These are phyloP conservation scores for Talaromyces verruculosus DNA, from an alignment of 2,329 filamentous ascomycete genomes.

Conservation along the genomic window DNA sequence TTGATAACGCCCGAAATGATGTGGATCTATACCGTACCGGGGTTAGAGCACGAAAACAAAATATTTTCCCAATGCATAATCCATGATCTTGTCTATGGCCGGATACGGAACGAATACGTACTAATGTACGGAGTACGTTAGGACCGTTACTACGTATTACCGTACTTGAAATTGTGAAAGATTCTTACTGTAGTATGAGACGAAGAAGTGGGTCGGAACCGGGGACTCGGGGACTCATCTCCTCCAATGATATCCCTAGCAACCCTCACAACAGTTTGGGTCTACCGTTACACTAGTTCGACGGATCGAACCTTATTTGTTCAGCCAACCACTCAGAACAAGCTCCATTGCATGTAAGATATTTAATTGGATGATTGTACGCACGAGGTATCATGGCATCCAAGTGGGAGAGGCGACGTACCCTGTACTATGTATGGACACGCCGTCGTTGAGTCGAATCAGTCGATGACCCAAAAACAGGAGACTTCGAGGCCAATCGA, in stretches of 20 bases:
- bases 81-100: neutral
- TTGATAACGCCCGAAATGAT: neutral
- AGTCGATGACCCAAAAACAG: neutral
- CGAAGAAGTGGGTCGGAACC: neutral
- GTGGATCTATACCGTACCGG: neutral
- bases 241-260: neutral
- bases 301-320: constrained; percentile 10
- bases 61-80: neutral
- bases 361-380: neutral
- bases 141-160: neutral
- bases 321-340: neutral
- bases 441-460: neutral
- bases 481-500: neutral
- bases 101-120: neutral
- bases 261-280: neutral
- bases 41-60: neutral
- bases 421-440: neutral
- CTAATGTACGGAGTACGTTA: neutral
- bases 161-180: neutral
- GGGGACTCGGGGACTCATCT: neutral
- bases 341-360: neutral
- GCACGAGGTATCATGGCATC: neutral
- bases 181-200: neutral
- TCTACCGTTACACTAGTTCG: constrained; percentile 1
- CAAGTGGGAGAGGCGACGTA: neutral